A percentile compares a stretch with the other conserved stretches of the same genome.
Evolutionary conservation across 768 basidiomycete species (phyloP).

Genomic region (Phanerochaete sordida): DNA sequence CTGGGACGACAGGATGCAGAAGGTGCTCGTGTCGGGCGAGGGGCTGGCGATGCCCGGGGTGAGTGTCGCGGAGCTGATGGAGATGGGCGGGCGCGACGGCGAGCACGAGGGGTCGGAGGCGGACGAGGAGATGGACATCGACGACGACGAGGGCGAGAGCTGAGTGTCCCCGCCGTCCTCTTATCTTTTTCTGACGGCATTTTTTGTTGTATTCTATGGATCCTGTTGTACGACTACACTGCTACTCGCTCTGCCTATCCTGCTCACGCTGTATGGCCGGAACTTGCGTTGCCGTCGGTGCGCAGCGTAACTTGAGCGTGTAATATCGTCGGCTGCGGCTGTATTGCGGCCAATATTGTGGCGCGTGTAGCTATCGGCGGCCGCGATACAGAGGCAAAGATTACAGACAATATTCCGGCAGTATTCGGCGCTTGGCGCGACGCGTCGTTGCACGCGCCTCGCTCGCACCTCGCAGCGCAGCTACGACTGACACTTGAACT

Average conservation of each 20-base stretch:
- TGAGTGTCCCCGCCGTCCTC: constrained; percentile 1
- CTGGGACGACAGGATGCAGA: constrained; percentile 29
- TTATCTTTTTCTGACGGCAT: constrained; percentile 4
- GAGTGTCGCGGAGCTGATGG: constrained; percentile 15
- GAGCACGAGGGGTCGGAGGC: constrained; percentile 9
- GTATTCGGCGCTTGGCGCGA: no score
- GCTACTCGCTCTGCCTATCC: background rate
- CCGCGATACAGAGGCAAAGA: no score
- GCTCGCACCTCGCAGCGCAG: no score
- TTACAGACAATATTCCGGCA: no score
- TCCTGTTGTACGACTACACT: background rate
- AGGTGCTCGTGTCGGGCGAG: constrained; percentile 14
- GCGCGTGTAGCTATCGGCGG: no score
- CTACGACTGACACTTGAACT: no score
- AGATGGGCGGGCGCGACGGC: constrained; percentile 12
- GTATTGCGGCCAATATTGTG: no score
- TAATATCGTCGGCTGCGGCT: no score
- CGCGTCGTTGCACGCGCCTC: no score
- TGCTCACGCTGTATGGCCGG: no score
- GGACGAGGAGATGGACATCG: constrained; percentile 16
- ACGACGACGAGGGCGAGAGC: constrained; percentile 19
- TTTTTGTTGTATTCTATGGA: constrained; percentile 6
- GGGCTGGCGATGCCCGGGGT: constrained; percentile 11
- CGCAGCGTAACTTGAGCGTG: no score
- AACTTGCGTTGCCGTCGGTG: no score